These are phyloP conservation scores for Fraxinus velutina DNA, from an alignment of 305 asterid genomes.

Conservation along the genomic window DNA sequence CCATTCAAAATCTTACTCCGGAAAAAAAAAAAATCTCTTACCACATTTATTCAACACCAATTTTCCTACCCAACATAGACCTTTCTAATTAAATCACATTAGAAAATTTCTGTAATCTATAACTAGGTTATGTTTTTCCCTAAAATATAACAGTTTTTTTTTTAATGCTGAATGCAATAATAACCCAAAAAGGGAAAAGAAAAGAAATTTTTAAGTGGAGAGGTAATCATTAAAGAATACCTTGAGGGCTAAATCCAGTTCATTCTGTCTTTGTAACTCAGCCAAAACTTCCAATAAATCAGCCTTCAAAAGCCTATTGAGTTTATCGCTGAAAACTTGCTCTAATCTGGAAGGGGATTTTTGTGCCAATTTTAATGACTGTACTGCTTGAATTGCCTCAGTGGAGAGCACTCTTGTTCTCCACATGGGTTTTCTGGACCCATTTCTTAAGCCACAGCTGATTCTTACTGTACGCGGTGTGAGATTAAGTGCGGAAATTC, in stretches of 20 bases:
- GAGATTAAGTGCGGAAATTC: conserved; percentile 14
- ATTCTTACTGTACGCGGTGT: conserved; percentile 19
- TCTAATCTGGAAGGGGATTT: conserved; percentile 43
- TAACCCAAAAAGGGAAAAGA: background rate
- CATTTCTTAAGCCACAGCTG: conserved; percentile 59
- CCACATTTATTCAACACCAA: background rate
- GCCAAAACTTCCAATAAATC: conserved; percentile 58
- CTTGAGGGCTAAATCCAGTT: conserved; percentile 55
- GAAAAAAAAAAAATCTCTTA: background rate
- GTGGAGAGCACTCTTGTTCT: conserved; percentile 61
- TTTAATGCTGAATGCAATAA: background rate
- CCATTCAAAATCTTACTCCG: background rate
- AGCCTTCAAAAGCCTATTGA: conserved; percentile 63
- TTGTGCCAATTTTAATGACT: conserved; percentile 58
- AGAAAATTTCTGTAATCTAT: background rate
- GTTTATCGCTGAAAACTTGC: conserved; percentile 38
- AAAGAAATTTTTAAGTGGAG: background rate
- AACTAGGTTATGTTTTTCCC: background rate
- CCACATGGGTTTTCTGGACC: conserved; percentile 66
- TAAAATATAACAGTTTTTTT: background rate
- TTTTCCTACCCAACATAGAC: background rate
- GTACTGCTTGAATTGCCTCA: conserved; percentile 75
- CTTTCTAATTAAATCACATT: background rate
- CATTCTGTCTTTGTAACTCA: conserved; percentile 70
- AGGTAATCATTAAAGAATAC: conserved; percentile 20